These are phyloP conservation scores for Cynara cardunculus DNA, from an alignment of 129 eudicot genomes.

Conservation along the genomic window DNA sequence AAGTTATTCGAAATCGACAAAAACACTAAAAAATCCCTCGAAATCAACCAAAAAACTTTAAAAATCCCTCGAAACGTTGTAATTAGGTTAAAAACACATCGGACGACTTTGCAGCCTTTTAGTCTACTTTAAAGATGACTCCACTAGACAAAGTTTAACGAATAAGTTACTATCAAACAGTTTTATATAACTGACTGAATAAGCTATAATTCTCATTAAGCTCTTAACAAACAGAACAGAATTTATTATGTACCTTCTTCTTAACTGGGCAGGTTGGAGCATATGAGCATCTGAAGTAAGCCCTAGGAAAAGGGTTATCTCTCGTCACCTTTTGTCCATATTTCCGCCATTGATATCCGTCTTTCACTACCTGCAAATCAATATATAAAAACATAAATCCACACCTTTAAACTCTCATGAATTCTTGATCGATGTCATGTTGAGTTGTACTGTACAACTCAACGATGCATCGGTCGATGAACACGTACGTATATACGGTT, in stretches of 20 bases:
- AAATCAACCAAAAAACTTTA: no score
- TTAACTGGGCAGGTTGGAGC: conserved; percentile 91
- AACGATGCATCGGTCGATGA: not conserved
- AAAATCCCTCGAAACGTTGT: no score
- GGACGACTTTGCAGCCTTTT: no score
- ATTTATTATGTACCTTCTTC: conserved; percentile 48
- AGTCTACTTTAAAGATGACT: no score
- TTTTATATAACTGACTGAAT: no score
- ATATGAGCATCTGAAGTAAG: conserved; percentile 81
- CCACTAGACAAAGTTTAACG: no score
- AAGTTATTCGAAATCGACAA: no score
- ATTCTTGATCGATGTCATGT: not conserved
- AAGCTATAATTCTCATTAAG: no score
- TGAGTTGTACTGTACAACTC: not conserved
- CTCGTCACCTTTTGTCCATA: conserved; percentile 87
- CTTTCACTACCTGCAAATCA: conserved; percentile 52
- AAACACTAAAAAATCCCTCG: no score
- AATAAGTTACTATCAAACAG: no score
- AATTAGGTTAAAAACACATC: no score
- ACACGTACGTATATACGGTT: not conserved
- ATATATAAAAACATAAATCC: not conserved
- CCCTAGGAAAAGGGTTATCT: conserved; percentile 85
- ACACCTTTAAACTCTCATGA: not conserved
- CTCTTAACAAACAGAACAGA: no score
- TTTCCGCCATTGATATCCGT: conserved; percentile 88